phyloP scores from a whole-genome alignment of 1,284 basidiomycete species.

The Ganoderma meredithae region DNA sequence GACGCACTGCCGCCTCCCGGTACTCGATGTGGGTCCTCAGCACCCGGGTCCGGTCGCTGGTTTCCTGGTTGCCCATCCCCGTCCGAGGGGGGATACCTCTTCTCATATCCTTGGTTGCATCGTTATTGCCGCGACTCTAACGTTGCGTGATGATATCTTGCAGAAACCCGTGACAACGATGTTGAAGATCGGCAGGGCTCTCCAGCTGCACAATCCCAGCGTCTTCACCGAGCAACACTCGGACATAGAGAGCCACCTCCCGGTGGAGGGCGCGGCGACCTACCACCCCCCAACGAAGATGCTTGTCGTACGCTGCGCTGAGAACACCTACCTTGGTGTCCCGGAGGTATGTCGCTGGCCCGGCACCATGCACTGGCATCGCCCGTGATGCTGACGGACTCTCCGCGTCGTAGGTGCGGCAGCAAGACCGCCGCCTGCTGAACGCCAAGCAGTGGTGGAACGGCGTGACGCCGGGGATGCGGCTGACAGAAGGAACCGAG shows the following conservation, averaged over 20 bases:
- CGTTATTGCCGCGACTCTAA: too few relatives aligned
- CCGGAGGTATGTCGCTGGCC: slow-evolving; percentile 36
- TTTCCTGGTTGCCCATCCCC: too few relatives aligned
- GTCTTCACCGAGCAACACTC: slow-evolving; percentile 35
- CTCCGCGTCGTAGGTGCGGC: slow-evolving; percentile 50
- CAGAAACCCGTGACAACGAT: slow-evolving; percentile 56
- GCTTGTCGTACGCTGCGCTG: slow-evolving; percentile 59
- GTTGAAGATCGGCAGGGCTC: slow-evolving; percentile 50
- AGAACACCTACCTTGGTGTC: slow-evolving; percentile 57
- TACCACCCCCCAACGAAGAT: slow-evolving; percentile 48
- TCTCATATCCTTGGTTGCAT: too few relatives aligned
- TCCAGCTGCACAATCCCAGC: slow-evolving; percentile 53
- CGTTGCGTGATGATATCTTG: too few relatives aligned
- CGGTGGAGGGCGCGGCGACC: slow-evolving; percentile 49
- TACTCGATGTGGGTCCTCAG: too few relatives aligned
- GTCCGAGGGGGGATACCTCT: too few relatives aligned
- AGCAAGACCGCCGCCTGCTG: slow-evolving; percentile 57
- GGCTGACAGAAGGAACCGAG: slow-evolving; percentile 9
- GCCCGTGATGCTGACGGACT: background rate
- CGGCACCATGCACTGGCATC: background rate
- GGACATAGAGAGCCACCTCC: slow-evolving; percentile 15
- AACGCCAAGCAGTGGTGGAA: slow-evolving; percentile 58
- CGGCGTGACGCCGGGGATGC: slow-evolving; percentile 45
- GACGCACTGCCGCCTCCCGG: too few relatives aligned
- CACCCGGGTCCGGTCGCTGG: too few relatives aligned